Percentiles rank a stretch among this genome's conserved stretches.
Evolutionary conservation across 2,329 filamentous ascomycete genomes (phyloP).

Genomic region (Monascus ruber): DNA sequence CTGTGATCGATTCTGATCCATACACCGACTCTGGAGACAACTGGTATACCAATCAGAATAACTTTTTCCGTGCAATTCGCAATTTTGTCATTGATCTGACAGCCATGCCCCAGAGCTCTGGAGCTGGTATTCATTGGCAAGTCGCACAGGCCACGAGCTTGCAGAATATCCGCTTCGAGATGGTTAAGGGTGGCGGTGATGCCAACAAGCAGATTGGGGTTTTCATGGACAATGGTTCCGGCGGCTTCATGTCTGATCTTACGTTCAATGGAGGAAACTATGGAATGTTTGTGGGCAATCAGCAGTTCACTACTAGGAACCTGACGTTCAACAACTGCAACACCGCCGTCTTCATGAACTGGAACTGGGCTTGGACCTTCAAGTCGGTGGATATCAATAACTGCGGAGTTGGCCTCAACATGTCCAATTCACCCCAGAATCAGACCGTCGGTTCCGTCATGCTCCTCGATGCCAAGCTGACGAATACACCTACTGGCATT

Average conservation of each 20-base stretch:
- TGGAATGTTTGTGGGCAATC: slow-evolving; percentile 70
- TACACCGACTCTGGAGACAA: slow-evolving; percentile 59
- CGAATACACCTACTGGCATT: slow-evolving; percentile 64
- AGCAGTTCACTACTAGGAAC: slow-evolving; percentile 80
- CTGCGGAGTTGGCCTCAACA: slow-evolving; percentile 65
- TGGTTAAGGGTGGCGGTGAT: slow-evolving; percentile 54
- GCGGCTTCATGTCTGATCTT: slow-evolving; percentile 73
- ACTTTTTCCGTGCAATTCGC: slow-evolving; percentile 73
- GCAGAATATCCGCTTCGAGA: slow-evolving; percentile 73
- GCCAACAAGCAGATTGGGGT: slow-evolving; percentile 63
- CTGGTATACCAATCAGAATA: slow-evolving; percentile 70
- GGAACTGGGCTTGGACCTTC: slow-evolving; percentile 82
- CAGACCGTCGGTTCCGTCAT: slow-evolving; percentile 80
- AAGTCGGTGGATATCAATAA: slow-evolving; percentile 65
- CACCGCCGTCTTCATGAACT: slow-evolving; percentile 79
- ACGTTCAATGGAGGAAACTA: slow-evolving; percentile 72
- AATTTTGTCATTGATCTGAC: slow-evolving; percentile 73
- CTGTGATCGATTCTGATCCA: slow-evolving; percentile 77
- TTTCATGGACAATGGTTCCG: slow-evolving; percentile 77
- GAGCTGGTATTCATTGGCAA: slow-evolving; percentile 73
- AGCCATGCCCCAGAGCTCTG: slow-evolving; percentile 47
- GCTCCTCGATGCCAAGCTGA: slow-evolving; percentile 68
- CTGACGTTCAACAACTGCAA: slow-evolving; percentile 70
- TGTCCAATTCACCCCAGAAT: slow-evolving; percentile 52
- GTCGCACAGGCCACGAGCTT: slow-evolving; percentile 72